phyloP scores from a whole-genome alignment of 176 grass and related monocot genomes.

The Hordeum marinum region DNA sequence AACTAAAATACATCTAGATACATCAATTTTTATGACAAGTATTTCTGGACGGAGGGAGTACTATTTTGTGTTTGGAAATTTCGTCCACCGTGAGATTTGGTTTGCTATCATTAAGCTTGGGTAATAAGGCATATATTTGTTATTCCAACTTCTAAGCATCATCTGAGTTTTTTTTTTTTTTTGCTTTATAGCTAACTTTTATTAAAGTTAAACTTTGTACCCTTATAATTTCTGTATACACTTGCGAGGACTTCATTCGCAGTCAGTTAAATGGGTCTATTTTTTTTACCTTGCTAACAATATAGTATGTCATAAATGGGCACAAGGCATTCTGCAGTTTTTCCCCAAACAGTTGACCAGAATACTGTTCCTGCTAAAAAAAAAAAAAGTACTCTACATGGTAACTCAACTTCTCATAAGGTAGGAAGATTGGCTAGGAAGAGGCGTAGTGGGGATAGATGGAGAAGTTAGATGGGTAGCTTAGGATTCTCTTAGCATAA shows the following conservation, averaged over 20 bases:
- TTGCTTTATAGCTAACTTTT: not conserved
- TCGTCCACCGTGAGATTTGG: not conserved
- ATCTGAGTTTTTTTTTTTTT: not conserved
- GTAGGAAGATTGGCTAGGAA: too few species aligned
- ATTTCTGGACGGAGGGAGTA: too few species aligned
- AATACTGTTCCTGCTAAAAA: not conserved
- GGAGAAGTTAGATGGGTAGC: not conserved
- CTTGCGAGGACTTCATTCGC: too few species aligned
- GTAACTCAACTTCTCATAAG: too few species aligned
- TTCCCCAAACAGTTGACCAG: not conserved
- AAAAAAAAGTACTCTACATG: too few species aligned
- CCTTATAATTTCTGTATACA: too few species aligned
- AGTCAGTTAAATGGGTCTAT: too few species aligned
- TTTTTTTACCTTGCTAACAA: not conserved
- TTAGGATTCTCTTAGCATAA: not conserved
- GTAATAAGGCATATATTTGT: not conserved
- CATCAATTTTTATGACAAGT: too few species aligned
- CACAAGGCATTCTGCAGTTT: not conserved
- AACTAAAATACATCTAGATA: too few species aligned
- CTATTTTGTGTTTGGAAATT: not conserved
- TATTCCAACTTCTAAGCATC: not conserved
- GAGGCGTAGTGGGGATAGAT: too few species aligned
- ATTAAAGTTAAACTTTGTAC: too few species aligned
- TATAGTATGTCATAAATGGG: not conserved
- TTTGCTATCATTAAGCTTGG: not conserved